Base-by-base conservation (phyloP, 2,329 filamentous ascomycete genomes). In the Amylocarpus encephaloides region DNA sequence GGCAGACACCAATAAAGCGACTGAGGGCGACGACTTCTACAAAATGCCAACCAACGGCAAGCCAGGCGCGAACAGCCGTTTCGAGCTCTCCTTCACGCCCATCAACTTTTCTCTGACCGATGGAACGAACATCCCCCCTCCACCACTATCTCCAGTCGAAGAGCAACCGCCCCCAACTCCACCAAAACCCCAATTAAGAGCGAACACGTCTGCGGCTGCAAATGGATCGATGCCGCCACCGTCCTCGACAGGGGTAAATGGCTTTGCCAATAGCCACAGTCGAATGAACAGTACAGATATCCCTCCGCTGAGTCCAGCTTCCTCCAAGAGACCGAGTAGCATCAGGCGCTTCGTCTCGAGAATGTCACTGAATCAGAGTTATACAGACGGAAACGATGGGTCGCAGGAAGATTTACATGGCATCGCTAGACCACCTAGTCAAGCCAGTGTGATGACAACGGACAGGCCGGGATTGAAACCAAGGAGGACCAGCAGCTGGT, bases 261-360 rank as follows among this genome's bases (percentile, higher is more conserved):
- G 49, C 16, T 35, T 45, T 10, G 26, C 41, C 26, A 56, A 54
- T 33, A 55, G 51, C 16, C 53, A 56, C 40, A 53, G 54, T 45
- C 55, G 58, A 29, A 54, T 56, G 34, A 55, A 35, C 38, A 50
- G 49, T 46, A 48, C 33, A 15, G 51, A 54, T 11, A 41, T 41
- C 10, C 53, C 57, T 22, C 61, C 62, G 7, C 51, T 62, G 48
- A 63, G 58, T 53, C 60, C 59, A n/a, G 47, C 55, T 9, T 63
- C 64, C 3, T 55, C 54, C 26, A 63, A 56, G 36, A 55, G 61
- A 52, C 63, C 64, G n/a, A 64, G 62, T 51, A 67, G 66, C 49
- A 66, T 69, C 53, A 66, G 67, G 40, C 58, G 64, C 12, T 68
- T 69, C 50, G 58, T 69, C 6, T 66, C 64, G 47, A 59, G 67